A percentile compares a stretch with the other conserved stretches of the same genome.
Conservation (phyloP, 2,329 filamentous ascomycete species). For the Apiospora marii region DNA sequence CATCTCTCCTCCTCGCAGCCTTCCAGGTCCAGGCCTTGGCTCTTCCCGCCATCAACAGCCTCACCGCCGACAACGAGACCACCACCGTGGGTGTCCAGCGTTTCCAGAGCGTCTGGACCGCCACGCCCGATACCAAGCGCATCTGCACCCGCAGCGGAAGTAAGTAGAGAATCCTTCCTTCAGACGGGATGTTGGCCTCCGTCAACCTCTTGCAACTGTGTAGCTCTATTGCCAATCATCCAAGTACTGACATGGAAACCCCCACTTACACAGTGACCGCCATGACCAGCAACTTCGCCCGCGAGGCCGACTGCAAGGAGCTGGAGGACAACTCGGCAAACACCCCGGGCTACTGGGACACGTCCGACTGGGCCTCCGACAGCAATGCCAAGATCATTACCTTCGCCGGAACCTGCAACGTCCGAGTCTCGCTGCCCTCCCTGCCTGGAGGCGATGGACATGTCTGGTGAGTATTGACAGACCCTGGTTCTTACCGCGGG, state of each 20-base stretch:
- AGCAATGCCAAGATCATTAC: background rate
- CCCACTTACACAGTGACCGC: background rate
- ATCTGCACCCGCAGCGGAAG: background rate
- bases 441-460: background rate
- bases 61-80: background rate
- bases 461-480: background rate
- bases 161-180: background rate
- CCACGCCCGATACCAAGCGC: background rate
- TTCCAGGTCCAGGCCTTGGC: background rate
- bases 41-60: background rate
- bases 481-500: too few species aligned
- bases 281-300: background rate
- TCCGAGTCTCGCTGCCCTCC: background rate
- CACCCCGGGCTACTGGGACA: background rate
- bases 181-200: background rate
- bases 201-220: too few species aligned
- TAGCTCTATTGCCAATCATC: background rate
- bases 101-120: background rate
- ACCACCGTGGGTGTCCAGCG: background rate
- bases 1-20: background rate
- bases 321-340: background rate
- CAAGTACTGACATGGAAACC: background rate
- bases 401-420: background rate
- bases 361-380: background rate
- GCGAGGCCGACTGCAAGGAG: constrained; percentile 5